Base-by-base conservation (phyloP, 306 rosid species). In the Vachellia collinsii region DNA sequence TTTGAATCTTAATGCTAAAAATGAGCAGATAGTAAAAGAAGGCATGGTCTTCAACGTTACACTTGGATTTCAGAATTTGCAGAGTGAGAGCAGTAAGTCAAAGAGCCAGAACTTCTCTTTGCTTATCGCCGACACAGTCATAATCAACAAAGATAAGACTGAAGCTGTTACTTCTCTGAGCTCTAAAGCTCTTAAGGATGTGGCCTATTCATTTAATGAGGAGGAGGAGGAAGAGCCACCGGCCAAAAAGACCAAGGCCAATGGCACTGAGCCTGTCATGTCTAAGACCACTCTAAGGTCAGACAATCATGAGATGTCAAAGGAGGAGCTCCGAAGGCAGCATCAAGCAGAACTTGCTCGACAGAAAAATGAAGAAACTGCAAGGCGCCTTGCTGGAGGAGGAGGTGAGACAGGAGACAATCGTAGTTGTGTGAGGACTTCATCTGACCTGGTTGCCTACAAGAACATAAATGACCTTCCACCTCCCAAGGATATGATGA, bases 281-380 rank as follows among this genome's bases (percentile, higher is more conserved):
- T 83, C 92, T 43, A 90, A 90, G 85, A 87, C 94, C 36, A 69
- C 91, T 19, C 76, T 90, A 37, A 87, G 94, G 70, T 91, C 94
- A 37, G 94, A 91, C 66, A 91, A 91, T 75, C 92, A 86, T 74
- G 94, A 91, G 78, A 81, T 87, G 16, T 88, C 92, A 6, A 88
- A 91, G 81, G 92, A 88, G 87, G 94, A 91, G 79, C 92, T 83
- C 22, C 92, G 94, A 10, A 85, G 92, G 81, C 92, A 91, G 81
- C 94, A 91, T 61, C 94, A 88, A 69, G 92, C 94, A 5, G 92
- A 91, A 76, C 92, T 91, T 70, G 94, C 94, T 48, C 89, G 89
- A 47, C 94, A 88, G 85, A 91, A 91, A 72, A 91, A 91, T 70
- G 94, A 91, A 85, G 94, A 91, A 87, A 91, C 88, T 63, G 91